Base-by-base conservation (phyloP, 768 basidiomycete genomes). In the Boletales sp. region DNA sequence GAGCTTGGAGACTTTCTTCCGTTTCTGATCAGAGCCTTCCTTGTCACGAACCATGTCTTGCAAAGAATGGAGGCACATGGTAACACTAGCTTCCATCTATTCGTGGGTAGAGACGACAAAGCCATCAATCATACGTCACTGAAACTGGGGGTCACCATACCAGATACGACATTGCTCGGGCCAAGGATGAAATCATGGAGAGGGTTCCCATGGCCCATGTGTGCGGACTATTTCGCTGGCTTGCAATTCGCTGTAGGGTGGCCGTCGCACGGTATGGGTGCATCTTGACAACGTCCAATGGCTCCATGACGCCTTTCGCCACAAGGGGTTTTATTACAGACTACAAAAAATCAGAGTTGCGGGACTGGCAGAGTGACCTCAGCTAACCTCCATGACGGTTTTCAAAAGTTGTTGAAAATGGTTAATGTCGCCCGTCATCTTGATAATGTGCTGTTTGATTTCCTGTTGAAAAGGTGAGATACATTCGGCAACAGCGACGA, bases 81-180 rank as follows among this genome's bases (percentile, higher is more conserved):
- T 74, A 15, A 86, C 73, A 17, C 89, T 93, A 34, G 87, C 87
- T 63, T 95, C 91, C 56, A 91, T 74, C 94, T 95, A 59, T 10
- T 33, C 15, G 28, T 3, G 40, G 28, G 17, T 19, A 43, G 5
- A 44, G 3, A 37, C n/a, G 38, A 25, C 8, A 44, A 14, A n/a
- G 18, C 5, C 5, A 1, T 55, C 32, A 54, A 18, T 4, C n/a
- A 13, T 12, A 41, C n/a, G 34, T 51, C 34, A 25, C 8, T 41
- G 17, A 30, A 37, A 39, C 63, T 6, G 21, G 10, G 28, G 34
- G 30, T 9, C 14, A 44, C 42, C 84, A 50, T 61, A 96, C 91
- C 56, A 99, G 74, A 64, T 97, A 92, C 1, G 83, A 79, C 89
- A 96, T 90, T 1, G 85, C 90, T 43, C 90, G 75, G 8, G 91